Evolutionary conservation across 2,329 filamentous ascomycete genomes (phyloP), one percentile per base, ranked within the genome.

Genomic region (Pseudogymnoascus sp.): DNA sequence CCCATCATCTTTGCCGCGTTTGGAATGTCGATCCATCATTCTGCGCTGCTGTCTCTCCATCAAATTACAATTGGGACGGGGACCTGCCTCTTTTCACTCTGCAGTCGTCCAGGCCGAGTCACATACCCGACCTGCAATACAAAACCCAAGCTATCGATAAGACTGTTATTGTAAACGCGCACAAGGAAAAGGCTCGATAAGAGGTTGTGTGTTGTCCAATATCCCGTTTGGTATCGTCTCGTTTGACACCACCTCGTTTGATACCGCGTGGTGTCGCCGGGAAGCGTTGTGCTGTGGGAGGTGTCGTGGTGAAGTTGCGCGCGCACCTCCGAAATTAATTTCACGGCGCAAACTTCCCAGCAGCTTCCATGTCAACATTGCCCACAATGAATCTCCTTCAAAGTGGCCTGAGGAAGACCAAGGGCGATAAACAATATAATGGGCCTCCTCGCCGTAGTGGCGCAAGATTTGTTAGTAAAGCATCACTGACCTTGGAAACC

Each of bases 401-500:
- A 67, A 70, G 64, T 37, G 72, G 72, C 11, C 67, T 70, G n/a
- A 69, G 71, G 42, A 69, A 67, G 56, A 67, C 69, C 37, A 70
- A 67, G 60, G 56, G 67, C 46, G 69, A 73, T 68, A 63, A 65
- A 23, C 66, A 59, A 19, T 73, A 73, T 53, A 72, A 69, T 67
- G 70, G 70, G 50, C 70, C 70, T 69, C 56, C 72, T 40, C 68
- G 71, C 70, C 70, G 73, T 69, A 70, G 71, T 62, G 69, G 73
- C 31, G 70, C 75, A 63, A 76, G 75, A 64, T 74, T 76, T 70
- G 75, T 78, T 64, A 86, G 81, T 79, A 79, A 79, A 76, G 84
- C 84, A 65, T 78, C 80, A 77, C 83, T 86, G 81, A 87, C 81
- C 75, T 83, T 88, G 71, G 80, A 82, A 78, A 82, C 81, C 80